These are phyloP conservation scores for Clavariopsis aquatica DNA, from an alignment of 495 filamentous ascomycete species.

Conservation along the genomic window DNA sequence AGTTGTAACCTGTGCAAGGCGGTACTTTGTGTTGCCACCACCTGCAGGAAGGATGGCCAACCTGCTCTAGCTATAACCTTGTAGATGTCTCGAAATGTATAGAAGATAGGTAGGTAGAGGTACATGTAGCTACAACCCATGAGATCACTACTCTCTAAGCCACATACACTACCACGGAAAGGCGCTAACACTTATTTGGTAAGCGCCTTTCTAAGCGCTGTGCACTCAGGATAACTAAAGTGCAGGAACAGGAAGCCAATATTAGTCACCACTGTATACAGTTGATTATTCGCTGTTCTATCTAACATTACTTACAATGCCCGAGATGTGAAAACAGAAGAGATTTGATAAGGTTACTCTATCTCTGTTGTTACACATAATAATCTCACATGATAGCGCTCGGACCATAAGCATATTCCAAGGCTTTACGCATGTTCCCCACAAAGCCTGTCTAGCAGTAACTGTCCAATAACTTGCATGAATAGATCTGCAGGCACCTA, in stretches of 20 bases:
- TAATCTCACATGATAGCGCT: constrained; percentile 2
- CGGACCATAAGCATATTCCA: constrained; percentile 2
- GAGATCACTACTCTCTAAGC: constrained; percentile 10
- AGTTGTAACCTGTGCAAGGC: too few relatives aligned
- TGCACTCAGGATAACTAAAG: constrained; percentile 8
- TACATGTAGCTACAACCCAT: constrained; percentile 4
- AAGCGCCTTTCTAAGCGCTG: constrained; percentile 10
- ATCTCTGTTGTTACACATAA: constrained; percentile 2
- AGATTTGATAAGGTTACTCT: constrained; percentile 8
- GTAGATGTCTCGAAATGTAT: too few relatives aligned
- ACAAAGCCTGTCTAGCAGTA: constrained; percentile 4
- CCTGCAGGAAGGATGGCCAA: too few relatives aligned
- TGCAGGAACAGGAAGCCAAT: constrained; percentile 4
- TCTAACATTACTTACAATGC: constrained; percentile 1
- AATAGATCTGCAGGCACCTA: constrained; percentile 2
- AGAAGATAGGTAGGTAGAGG: constrained; percentile 1
- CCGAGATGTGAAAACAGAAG: constrained; percentile 5
- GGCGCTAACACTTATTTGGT: constrained; percentile 9
- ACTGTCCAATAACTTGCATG: constrained; percentile 2
- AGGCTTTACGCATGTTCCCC: constrained; percentile 3
- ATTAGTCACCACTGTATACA: constrained; percentile 5
- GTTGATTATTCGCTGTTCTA: not conserved
- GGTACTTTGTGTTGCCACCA: too few relatives aligned
- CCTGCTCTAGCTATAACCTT: too few relatives aligned
- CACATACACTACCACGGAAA: constrained; percentile 1